These are phyloP conservation scores for Tarenaya hassleriana DNA, from an alignment of 345 rosid genomes.

Conservation along the genomic window DNA sequence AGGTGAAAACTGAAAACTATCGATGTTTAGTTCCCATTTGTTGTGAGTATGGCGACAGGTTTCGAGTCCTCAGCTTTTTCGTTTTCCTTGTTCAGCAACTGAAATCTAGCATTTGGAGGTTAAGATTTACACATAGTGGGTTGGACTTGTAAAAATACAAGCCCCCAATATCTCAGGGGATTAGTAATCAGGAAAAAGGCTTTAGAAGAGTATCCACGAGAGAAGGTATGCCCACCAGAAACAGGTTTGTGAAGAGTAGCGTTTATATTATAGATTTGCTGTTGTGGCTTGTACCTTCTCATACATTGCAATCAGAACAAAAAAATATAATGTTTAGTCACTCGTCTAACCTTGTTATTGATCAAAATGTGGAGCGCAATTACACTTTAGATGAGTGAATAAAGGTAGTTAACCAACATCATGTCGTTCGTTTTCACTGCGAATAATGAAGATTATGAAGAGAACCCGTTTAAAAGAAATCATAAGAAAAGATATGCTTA, in stretches of 20 bases:
- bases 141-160: not conserved
- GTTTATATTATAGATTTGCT: conserved; percentile 1
- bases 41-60: conserved; percentile 45
- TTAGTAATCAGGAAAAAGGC: not conserved
- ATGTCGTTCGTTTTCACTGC: conserved; percentile 90
- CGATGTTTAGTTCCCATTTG: not conserved
- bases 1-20: not conserved
- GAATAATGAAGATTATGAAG: conserved; percentile 10
- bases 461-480: conserved; percentile 3
- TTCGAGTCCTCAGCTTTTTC: conserved; percentile 78
- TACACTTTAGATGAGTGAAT: conserved; percentile 73
- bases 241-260: too few species aligned
- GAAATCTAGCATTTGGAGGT: conserved; percentile 20
- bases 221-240: too few species aligned
- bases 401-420: conserved; percentile 81
- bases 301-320: too few species aligned
- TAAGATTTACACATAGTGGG: not conserved
- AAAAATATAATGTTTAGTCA: not conserved
- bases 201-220: not conserved
- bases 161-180: too few species aligned
- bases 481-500: not conserved
- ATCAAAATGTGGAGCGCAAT: conserved; percentile 84
- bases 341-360: conserved; percentile 67
- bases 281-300: too few species aligned
- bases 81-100: conserved; percentile 88